phyloP scores from a whole-genome alignment of 768 basidiomycete species.

The Tylopilus plumbeoviolaceoides region DNA sequence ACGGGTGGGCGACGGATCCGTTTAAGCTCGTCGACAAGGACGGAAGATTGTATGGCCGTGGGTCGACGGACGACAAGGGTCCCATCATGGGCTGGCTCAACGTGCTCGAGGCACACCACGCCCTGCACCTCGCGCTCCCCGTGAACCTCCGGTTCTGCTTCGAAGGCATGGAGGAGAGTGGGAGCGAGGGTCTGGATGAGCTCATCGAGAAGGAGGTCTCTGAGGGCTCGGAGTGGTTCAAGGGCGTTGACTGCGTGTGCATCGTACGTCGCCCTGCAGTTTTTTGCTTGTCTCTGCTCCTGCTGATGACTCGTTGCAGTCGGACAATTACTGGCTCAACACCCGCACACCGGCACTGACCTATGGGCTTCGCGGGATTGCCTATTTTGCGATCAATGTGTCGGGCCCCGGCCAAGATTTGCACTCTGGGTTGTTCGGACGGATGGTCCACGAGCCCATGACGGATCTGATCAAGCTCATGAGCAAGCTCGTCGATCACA shows the following conservation, averaged over 20 bases:
- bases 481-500: slow-evolving; percentile 74
- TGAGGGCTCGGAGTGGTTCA: slow-evolving; percentile 65
- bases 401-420: slow-evolving; percentile 84
- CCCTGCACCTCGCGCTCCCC: slow-evolving; percentile 65
- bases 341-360: slow-evolving; percentile 76
- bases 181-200: slow-evolving; percentile 87
- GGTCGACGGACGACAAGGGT: slow-evolving; percentile 92
- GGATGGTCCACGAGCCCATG: slow-evolving; percentile 88
- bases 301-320: slow-evolving; percentile 36
- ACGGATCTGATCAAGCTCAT: slow-evolving; percentile 84
- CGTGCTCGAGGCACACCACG: slow-evolving; percentile 78
- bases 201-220: slow-evolving; percentile 73
- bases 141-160: slow-evolving; percentile 92
- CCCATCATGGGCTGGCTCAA: slow-evolving; percentile 88
- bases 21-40: slow-evolving; percentile 61
- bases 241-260: slow-evolving; percentile 88
- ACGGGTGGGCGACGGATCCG: slow-evolving; percentile 89
- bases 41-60: slow-evolving; percentile 75
- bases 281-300: background rate
- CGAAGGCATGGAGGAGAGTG: slow-evolving; percentile 97
- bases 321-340: slow-evolving; percentile 94
- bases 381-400: slow-evolving; percentile 81
- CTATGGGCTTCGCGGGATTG: slow-evolving; percentile 84
- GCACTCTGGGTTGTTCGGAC: slow-evolving; percentile 86
- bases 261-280: slow-evolving; percentile 63